A percentile compares a stretch with the other conserved stretches of the same genome.
phyloP scores from a whole-genome alignment of 1,139 yeast species.

The Diutina ranongensis region DNA sequence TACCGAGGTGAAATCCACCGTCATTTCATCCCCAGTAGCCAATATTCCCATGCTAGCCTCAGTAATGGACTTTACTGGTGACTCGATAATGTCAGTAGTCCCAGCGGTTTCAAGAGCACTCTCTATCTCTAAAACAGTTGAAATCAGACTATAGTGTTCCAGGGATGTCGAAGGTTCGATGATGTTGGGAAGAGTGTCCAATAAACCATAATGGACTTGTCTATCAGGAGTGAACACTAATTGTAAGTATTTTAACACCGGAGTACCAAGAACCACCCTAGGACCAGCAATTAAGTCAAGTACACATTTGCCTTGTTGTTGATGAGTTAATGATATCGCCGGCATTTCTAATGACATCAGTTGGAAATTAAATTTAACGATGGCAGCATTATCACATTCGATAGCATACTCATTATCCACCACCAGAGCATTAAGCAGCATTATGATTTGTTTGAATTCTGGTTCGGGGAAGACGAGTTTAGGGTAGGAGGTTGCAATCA shows the following conservation, averaged over 20 bases:
- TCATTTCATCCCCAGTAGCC: too few species aligned
- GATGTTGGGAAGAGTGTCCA: too few species aligned
- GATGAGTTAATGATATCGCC: background rate
- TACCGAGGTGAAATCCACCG: background rate
- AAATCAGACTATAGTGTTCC: too few species aligned
- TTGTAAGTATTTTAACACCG: background rate
- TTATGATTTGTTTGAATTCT: too few species aligned
- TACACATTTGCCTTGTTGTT: background rate
- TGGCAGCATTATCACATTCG: background rate
- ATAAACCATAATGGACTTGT: background rate
- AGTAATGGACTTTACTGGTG: too few species aligned
- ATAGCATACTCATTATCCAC: background rate
- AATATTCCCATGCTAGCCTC: too few species aligned
- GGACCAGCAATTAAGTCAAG: background rate
- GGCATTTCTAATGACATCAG: background rate
- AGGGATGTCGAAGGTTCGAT: too few species aligned
- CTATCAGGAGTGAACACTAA: background rate
- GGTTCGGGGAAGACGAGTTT: background rate
- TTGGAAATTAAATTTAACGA: background rate
- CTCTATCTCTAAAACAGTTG: too few species aligned
- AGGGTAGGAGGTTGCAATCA: background rate
- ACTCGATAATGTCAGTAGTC: too few species aligned
- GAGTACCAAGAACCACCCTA: background rate
- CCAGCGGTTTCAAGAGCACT: too few species aligned
- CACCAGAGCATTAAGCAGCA: background rate